These are phyloP conservation scores for Drechmeria coniospora DNA, from an alignment of 2,329 filamentous ascomycete genomes.

Conservation along the genomic window DNA sequence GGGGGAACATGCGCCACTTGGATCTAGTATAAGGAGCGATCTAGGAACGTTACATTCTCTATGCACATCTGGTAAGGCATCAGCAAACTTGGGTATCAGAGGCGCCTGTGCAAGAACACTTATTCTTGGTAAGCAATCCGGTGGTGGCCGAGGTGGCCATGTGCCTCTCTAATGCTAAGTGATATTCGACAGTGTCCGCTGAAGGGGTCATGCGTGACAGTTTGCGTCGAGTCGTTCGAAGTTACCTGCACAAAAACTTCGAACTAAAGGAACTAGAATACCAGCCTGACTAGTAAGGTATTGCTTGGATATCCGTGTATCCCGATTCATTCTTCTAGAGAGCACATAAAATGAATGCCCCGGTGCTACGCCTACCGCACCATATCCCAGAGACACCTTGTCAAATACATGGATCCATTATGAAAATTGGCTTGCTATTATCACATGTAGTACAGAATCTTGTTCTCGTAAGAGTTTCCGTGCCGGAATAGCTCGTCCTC, in stretches of 20 bases:
- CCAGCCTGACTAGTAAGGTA: neutral
- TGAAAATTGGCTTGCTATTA: neutral
- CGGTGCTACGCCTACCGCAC: no score
- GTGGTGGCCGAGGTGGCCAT: no score
- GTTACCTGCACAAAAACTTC: neutral
- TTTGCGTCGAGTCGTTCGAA: neutral
- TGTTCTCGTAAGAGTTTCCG: neutral
- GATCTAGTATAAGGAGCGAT: neutral
- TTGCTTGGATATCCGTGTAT: neutral
- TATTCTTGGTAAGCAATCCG: neutral
- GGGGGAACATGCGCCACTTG: neutral
- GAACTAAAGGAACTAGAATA: neutral
- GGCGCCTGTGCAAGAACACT: neutral
- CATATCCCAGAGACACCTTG: neutral
- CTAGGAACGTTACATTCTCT: neutral
- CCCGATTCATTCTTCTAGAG: neutral
- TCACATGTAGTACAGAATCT: neutral
- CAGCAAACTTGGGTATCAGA: neutral
- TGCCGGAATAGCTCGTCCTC: neutral
- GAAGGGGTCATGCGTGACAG: neutral
- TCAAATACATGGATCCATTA: neutral
- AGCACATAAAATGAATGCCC: neutral
- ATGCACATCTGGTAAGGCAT: neutral
- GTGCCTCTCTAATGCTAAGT: neutral
- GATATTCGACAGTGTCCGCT: neutral